phyloP scores from a whole-genome alignment of 139 green algal genomes.

The Astrephomene gubernaculifera region DNA sequence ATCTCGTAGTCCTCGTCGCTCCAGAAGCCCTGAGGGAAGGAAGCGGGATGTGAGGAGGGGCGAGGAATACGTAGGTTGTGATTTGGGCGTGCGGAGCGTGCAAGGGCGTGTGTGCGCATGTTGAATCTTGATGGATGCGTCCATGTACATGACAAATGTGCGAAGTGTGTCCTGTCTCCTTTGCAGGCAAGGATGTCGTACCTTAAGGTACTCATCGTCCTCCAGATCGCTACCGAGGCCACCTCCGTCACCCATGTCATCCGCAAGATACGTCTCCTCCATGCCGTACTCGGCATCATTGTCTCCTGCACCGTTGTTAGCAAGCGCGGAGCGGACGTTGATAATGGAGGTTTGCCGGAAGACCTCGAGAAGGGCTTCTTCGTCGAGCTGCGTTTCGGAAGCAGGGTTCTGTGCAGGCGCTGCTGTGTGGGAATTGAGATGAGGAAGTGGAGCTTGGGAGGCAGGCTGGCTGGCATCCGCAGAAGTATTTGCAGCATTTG shows the following conservation, averaged over 20 bases:
- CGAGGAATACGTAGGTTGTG: neutral
- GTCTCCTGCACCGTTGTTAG: slow-evolving; percentile 68
- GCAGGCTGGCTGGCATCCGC: no score
- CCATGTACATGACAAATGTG: no score
- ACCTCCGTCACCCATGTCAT: neutral
- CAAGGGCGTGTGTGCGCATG: no score
- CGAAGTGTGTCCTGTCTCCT: no score
- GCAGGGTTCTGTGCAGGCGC: no score
- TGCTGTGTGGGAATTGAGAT: no score
- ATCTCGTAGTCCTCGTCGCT: slow-evolving; percentile 43
- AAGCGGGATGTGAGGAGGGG: neutral
- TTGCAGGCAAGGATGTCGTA: no score
- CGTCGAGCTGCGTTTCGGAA: slow-evolving; percentile 47
- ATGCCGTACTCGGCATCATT: slow-evolving; percentile 20
- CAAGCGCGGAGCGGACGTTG: slow-evolving; percentile 78
- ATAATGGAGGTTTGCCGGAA: slow-evolving; percentile 93
- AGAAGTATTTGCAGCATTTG: no score
- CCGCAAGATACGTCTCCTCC: slow-evolving; percentile 16
- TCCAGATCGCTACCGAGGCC: slow-evolving; percentile 2
- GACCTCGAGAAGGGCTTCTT: slow-evolving; percentile 80
- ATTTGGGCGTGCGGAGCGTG: no score
- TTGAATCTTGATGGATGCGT: no score
- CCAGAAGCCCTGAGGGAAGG: slow-evolving; percentile 19
- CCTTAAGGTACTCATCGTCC: slow-evolving; percentile 23
- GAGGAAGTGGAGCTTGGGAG: no score